Base-by-base conservation (phyloP, 495 filamentous ascomycete genomes). In the Aspergillus cavernicola region DNA sequence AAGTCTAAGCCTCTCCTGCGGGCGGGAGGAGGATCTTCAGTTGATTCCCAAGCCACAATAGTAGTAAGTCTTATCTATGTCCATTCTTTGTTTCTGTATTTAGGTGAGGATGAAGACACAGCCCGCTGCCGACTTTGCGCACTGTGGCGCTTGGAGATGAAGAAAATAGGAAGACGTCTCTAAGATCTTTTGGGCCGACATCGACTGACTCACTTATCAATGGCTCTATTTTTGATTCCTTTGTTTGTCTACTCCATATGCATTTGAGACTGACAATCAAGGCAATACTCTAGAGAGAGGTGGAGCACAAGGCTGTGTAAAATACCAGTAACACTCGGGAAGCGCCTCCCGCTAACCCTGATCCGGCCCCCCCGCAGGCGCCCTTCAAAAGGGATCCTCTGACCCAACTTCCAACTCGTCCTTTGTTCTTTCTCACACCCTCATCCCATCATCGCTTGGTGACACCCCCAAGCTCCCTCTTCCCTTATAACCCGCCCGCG, bases 171-270 rank as follows among this genome's bases (percentile, higher is more conserved):
- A 55, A 59, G 51, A 40, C 46, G 29, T 58, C 49, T 59, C 56
- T 53, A 55, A 47, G 51, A 43, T 29, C 18, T 32, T 33, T 37
- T 33, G 56, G 56, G 56, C 56, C 56, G 51, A 59, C 56, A 59
- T 59, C 56, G 40, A 40, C 53, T 51, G 53, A 60, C 40, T 37
- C 24, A 23, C 3, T 22, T 2, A 40, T 18, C 47, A 26, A 2
- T 29, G 7, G 12, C 31, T 1, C 12, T 47, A 4, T 31, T 38
- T 20, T 38, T 38, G 13, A 19, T 11, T 24, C 2, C 6, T 26
- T 12, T 6, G 24, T 8, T 39, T 38, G 2, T n/a, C n/a, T n/a
- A n/a, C n/a, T n/a, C n/a, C n/a, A n/a, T 39, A n/a, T 18, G 6
- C 4, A 4, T 13, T 6, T 15, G 19, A 41, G 23, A 22, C 40